Conservation (phyloP, 2,329 filamentous ascomycete species). For the Arthroderma sp. region DNA sequence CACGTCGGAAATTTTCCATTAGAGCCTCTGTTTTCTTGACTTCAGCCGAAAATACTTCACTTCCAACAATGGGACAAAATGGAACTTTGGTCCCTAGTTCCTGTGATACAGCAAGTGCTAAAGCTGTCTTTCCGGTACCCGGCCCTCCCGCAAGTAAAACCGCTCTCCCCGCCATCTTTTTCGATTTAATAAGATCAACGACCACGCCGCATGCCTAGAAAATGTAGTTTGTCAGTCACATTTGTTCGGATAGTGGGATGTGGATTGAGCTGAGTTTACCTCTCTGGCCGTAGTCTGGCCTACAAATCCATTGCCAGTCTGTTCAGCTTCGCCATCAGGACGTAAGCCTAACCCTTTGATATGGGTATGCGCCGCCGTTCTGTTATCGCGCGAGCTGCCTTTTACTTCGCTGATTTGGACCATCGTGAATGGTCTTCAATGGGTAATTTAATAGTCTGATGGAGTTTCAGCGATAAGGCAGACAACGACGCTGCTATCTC, state of each 20-base stretch:
- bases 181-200: conserved; percentile 85
- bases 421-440: conserved; percentile 37
- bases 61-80: conserved; percentile 95
- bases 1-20: conserved; percentile 97
- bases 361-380: conserved; percentile 92
- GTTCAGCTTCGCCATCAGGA: conserved; percentile 72
- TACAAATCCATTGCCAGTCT: conserved; percentile 69
- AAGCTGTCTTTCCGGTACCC: conserved; percentile 91
- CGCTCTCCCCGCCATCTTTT: conserved; percentile 94
- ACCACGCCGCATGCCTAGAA: conserved; percentile 83
- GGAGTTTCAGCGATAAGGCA: too few species aligned
- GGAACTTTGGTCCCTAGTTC: conserved; percentile 96
- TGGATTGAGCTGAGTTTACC: conserved; percentile 37
- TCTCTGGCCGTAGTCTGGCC: conserved; percentile 81
- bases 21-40: conserved; percentile 99
- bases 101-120: conserved; percentile 89
- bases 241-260: conserved; percentile 5
- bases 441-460: too few species aligned
- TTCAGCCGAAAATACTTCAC: conserved; percentile 94
- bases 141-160: conserved; percentile 88
- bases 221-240: conserved; percentile 1
- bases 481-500: neutral
- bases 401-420: conserved; percentile 91
- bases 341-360: conserved; percentile 90
- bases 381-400: conserved; percentile 85